Percentiles rank a stretch among this genome's conserved stretches.
These are phyloP conservation scores for Suhomyces terraborum DNA, from an alignment of 1,139 yeast species.

Conservation along the genomic window DNA sequence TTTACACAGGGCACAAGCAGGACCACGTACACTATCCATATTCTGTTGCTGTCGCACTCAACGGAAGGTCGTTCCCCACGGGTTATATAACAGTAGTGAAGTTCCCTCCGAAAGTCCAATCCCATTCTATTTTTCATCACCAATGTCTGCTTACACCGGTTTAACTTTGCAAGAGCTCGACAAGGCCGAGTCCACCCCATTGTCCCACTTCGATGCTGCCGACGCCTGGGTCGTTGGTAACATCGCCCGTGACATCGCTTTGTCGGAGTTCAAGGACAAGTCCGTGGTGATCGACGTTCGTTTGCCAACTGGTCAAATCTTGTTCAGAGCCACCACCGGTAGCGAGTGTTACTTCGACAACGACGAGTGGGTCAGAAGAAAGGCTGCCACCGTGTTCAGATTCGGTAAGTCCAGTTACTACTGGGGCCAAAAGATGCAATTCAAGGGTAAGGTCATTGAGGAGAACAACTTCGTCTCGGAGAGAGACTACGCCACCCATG, in stretches of 20 bases:
- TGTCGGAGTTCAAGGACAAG: slow-evolving; percentile 23
- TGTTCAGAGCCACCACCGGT: slow-evolving; percentile 52
- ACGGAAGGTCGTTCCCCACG: slow-evolving; percentile 6
- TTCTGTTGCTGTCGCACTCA: too few relatives aligned
- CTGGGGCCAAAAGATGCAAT: slow-evolving; percentile 50
- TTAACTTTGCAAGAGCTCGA: slow-evolving; percentile 7
- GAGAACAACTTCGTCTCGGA: slow-evolving; percentile 46
- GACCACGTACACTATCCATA: too few relatives aligned
- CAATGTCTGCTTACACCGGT: neutral
- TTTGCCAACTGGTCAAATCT: slow-evolving; percentile 49
- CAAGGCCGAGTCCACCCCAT: slow-evolving; percentile 16
- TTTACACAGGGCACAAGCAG: too few relatives aligned
- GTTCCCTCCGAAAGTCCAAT: neutral
- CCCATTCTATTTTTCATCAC: neutral
- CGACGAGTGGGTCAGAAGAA: slow-evolving; percentile 60
- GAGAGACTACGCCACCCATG: slow-evolving; percentile 58
- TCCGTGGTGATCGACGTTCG: slow-evolving; percentile 56
- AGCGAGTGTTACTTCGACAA: slow-evolving; percentile 52
- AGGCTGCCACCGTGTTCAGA: slow-evolving; percentile 52
- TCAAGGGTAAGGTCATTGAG: slow-evolving; percentile 31
- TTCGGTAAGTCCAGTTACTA: slow-evolving; percentile 56
- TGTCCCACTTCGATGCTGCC: slow-evolving; percentile 30
- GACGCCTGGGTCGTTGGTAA: slow-evolving; percentile 43
- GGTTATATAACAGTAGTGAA: neutral
- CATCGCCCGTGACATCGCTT: slow-evolving; percentile 32